A percentile compares a stretch with the other conserved stretches of the same genome.
phyloP scores from a whole-genome alignment of 805 yeast species.

The Lipomyces spencermartinsiae region DNA sequence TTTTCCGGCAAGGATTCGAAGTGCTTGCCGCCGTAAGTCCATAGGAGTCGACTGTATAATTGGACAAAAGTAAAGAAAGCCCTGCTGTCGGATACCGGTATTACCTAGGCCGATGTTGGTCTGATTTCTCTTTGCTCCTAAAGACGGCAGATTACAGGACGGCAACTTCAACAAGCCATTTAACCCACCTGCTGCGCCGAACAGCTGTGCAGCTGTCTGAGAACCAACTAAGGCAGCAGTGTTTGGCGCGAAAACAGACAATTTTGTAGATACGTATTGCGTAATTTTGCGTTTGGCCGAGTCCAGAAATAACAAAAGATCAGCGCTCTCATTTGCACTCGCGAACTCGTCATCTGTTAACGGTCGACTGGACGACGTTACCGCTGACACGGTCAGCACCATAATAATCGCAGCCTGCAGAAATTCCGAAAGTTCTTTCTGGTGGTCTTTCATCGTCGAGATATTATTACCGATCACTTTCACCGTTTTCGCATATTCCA shows the following conservation, averaged over 20 bases:
- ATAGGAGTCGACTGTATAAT: conserved; percentile 65
- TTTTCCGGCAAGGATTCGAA: conserved; percentile 81
- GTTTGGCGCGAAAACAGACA: conserved; percentile 78
- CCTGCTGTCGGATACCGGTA: conserved; percentile 64
- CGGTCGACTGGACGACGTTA: conserved; percentile 51
- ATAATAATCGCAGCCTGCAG: conserved; percentile 70
- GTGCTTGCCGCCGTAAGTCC: conserved; percentile 67
- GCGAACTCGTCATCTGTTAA: conserved; percentile 48
- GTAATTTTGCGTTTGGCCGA: conserved; percentile 54
- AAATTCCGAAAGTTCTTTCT: conserved; percentile 49
- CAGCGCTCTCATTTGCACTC: conserved; percentile 54
- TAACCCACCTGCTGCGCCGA: conserved; percentile 74
- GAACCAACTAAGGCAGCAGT: conserved; percentile 74
- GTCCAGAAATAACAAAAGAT: conserved; percentile 55
- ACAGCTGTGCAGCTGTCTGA: conserved; percentile 70
- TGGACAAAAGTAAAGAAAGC: conserved; percentile 68
- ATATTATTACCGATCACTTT: conserved; percentile 58
- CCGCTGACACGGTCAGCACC: conserved; percentile 76
- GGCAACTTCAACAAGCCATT: conserved; percentile 70
- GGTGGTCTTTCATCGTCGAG: conserved; percentile 42
- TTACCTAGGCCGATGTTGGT: conserved; percentile 52
- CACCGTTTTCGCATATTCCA: conserved; percentile 64
- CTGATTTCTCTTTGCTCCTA: conserved; percentile 61
- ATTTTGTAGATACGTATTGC: conserved; percentile 60
- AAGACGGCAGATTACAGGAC: conserved; percentile 80